Evolutionary conservation across 129 eudicot genomes (phyloP).

Genomic region (Rutidosis leptorrhynchoides): DNA sequence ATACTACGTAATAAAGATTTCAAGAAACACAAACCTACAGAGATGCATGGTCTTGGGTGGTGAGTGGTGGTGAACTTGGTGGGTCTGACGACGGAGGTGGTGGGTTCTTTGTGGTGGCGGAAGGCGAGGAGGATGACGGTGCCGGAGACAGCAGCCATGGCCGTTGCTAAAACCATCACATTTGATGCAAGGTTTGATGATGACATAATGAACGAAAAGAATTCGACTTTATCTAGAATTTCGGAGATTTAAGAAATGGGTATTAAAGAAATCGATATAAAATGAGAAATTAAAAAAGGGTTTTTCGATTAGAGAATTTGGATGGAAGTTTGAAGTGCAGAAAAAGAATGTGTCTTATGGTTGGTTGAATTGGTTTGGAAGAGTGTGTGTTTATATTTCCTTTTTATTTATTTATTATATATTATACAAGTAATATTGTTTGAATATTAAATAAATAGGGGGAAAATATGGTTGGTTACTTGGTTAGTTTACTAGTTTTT

Average conservation of each 20-base stretch:
- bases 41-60: slow-evolving; percentile 62
- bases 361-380: slow-evolving; percentile 27
- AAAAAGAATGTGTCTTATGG: slow-evolving; percentile 28
- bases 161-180: slow-evolving; percentile 59
- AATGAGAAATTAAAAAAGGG: neutral
- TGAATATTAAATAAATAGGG: slow-evolving; percentile 19
- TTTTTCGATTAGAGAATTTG: slow-evolving; percentile 12
- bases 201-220: slow-evolving; percentile 21
- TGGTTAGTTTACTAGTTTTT: slow-evolving; percentile 8
- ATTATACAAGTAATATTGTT: no score
- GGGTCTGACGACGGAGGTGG: slow-evolving; percentile 14
- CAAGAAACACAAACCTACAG: slow-evolving; percentile 45
- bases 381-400: slow-evolving; percentile 6
- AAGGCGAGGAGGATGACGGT: slow-evolving; percentile 59
- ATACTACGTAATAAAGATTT: slow-evolving; percentile 7
- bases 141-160: slow-evolving; percentile 79
- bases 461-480: slow-evolving; percentile 26
- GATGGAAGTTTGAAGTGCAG: slow-evolving; percentile 21
- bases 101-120: slow-evolving; percentile 49
- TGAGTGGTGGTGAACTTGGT: slow-evolving; percentile 26
- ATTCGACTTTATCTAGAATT: neutral
- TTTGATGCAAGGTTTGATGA: slow-evolving; percentile 49
- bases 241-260: slow-evolving; percentile 23
- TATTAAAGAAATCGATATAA: slow-evolving; percentile 4
- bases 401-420: no score